Percentiles rank a stretch among this genome's conserved stretches.
Evolutionary conservation across 2,329 filamentous ascomycete genomes (phyloP).

Genomic region (Pestalotiopsis sp.): DNA sequence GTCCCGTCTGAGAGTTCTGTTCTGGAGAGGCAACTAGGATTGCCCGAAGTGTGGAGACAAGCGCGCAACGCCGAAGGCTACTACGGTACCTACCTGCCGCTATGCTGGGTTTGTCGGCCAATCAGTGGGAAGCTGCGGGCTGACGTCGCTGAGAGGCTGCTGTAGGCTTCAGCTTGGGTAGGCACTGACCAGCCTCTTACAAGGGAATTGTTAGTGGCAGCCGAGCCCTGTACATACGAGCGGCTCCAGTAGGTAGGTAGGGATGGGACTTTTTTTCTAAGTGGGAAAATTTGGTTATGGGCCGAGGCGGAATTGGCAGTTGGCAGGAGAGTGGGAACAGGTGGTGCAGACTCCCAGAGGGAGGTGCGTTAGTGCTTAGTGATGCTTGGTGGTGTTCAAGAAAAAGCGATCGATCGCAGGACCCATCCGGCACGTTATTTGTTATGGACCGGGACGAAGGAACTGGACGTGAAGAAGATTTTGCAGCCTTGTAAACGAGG

Average conservation of each 20-base stretch:
- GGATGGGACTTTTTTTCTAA: background rate
- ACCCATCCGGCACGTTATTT: background rate
- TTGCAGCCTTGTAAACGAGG: background rate
- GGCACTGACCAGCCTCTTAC: background rate
- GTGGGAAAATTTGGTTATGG: background rate
- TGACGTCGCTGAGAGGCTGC: conserved; percentile 1
- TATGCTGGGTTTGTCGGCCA: background rate
- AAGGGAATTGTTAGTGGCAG: conserved; percentile 1
- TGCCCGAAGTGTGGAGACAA: conserved; percentile 15
- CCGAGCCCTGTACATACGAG: background rate
- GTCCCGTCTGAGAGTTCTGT: conserved; percentile 9
- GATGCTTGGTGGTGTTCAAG: background rate
- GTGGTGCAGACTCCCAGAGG: background rate
- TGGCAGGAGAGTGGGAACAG: background rate
- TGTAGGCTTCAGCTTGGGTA: background rate
- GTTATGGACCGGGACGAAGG: background rate
- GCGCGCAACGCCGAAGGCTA: background rate
- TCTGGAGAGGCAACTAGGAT: conserved; percentile 12
- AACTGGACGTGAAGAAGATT: background rate
- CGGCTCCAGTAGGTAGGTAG: background rate
- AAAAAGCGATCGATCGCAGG: background rate
- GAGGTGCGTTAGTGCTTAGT: background rate
- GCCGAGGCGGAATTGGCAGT: background rate
- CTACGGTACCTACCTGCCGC: background rate
- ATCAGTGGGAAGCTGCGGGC: background rate